These are phyloP conservation scores for Neopestalotiopsis sp. DNA, from an alignment of 2,329 filamentous ascomycete genomes.

Conservation along the genomic window DNA sequence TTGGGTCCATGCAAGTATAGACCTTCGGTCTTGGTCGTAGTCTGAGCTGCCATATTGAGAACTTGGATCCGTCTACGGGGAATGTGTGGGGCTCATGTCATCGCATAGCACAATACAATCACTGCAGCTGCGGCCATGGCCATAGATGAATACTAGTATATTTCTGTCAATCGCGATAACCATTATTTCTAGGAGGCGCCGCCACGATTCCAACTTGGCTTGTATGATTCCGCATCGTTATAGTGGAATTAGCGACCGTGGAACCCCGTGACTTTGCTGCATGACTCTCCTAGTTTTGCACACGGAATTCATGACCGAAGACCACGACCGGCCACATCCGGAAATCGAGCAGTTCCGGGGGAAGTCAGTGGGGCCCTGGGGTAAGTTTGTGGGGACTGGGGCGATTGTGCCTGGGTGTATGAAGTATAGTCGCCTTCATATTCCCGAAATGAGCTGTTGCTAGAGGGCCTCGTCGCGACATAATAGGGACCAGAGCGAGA, in stretches of 20 bases:
- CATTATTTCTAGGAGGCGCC: neutral
- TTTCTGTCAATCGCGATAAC: neutral
- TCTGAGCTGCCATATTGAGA: neutral
- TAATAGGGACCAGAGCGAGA: neutral
- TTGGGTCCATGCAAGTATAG: slow-evolving; percentile 1
- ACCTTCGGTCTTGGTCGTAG: neutral
- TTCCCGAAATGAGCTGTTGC: neutral
- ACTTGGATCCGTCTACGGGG: neutral
- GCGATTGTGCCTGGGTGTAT: neutral
- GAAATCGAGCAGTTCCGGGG: no score
- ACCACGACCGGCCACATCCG: neutral
- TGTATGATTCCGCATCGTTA: neutral
- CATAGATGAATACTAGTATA: neutral
- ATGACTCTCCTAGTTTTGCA: neutral
- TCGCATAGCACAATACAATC: neutral
- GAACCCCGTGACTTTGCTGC: neutral
- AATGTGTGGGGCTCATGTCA: neutral
- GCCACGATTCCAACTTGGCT: neutral
- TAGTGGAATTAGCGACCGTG: neutral
- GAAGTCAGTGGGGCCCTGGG: no score
- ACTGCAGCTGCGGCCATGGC: neutral
- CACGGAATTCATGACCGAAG: neutral
- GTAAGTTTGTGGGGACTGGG: neutral
- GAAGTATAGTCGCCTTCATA: neutral
- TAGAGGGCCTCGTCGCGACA: neutral